These are phyloP conservation scores for Micractinium conductrix DNA, from an alignment of 139 green algal species.

Conservation along the genomic window DNA sequence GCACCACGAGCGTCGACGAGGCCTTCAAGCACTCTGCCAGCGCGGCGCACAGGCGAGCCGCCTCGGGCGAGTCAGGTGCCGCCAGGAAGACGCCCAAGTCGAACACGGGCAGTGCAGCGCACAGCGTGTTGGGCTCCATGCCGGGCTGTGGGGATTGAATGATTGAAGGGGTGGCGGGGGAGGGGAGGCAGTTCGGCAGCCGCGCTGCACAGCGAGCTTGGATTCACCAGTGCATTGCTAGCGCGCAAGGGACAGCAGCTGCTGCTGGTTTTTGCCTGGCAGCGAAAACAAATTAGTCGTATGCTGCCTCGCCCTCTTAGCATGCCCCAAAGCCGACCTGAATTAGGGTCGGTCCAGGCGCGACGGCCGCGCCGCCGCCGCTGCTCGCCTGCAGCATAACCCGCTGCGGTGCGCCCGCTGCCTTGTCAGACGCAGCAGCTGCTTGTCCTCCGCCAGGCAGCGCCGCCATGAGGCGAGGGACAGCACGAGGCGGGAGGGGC, in stretches of 20 bases:
- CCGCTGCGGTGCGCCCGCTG: background rate
- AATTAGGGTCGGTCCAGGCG: background rate
- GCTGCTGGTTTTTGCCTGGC: no score
- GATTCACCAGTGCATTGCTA: no score
- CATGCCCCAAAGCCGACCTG: background rate
- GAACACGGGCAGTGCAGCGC: conserved; percentile 43
- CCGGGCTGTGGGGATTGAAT: no score
- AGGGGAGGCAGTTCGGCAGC: background rate
- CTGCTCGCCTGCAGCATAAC: background rate
- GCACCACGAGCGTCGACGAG: conserved; percentile 69
- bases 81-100: conserved; percentile 43
- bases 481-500: background rate
- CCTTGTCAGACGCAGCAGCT: no score
- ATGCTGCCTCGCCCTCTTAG: no score
- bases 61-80: background rate
- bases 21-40: conserved; percentile 56
- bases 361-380: background rate
- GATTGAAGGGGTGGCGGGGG: background rate
- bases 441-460: no score
- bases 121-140: conserved; percentile 45
- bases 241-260: no score
- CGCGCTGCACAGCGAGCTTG: background rate
- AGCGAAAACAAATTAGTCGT: no score
- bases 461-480: background rate
- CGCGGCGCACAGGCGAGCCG: conserved; percentile 42